phyloP scores from a whole-genome alignment of 768 basidiomycete genomes.

The Tricholoma bakamatsutake region DNA sequence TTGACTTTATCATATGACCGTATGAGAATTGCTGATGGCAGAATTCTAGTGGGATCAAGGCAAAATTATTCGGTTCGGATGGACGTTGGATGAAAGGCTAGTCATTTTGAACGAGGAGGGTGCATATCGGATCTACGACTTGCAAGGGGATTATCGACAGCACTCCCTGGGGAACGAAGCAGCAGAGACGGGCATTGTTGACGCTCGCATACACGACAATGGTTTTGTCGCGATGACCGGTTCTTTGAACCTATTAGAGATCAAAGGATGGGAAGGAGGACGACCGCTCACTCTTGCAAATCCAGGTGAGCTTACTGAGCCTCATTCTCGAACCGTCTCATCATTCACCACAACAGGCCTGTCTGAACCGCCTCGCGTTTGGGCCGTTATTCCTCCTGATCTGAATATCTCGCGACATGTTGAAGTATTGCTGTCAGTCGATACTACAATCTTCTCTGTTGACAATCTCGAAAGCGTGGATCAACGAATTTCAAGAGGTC shows the following conservation, averaged over 20 bases:
- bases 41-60: constrained; percentile 80
- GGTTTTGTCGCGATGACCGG: constrained; percentile 85
- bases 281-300: constrained; percentile 68
- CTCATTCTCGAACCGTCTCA: background rate
- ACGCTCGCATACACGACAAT: constrained; percentile 80
- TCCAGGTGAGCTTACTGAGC: constrained; percentile 47
- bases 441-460: constrained; percentile 73
- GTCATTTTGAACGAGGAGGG: constrained; percentile 90
- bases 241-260: constrained; percentile 70
- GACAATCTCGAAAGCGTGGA: constrained; percentile 89
- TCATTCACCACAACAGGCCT: constrained; percentile 42
- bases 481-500: constrained; percentile 83
- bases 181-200: constrained; percentile 74
- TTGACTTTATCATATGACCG: constrained; percentile 12
- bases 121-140: constrained; percentile 82
- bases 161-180: constrained; percentile 81
- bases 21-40: constrained; percentile 11
- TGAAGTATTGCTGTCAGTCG: constrained; percentile 81
- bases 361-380: constrained; percentile 73
- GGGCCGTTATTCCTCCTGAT: constrained; percentile 89
- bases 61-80: constrained; percentile 76
- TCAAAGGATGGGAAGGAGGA: constrained; percentile 83
- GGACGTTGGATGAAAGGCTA: constrained; percentile 78
- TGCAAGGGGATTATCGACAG: constrained; percentile 82
- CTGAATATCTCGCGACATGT: constrained; percentile 84